phyloP scores from a whole-genome alignment of 2,329 filamentous ascomycete species.

The Pseudovirgaria hyperparasitica region DNA sequence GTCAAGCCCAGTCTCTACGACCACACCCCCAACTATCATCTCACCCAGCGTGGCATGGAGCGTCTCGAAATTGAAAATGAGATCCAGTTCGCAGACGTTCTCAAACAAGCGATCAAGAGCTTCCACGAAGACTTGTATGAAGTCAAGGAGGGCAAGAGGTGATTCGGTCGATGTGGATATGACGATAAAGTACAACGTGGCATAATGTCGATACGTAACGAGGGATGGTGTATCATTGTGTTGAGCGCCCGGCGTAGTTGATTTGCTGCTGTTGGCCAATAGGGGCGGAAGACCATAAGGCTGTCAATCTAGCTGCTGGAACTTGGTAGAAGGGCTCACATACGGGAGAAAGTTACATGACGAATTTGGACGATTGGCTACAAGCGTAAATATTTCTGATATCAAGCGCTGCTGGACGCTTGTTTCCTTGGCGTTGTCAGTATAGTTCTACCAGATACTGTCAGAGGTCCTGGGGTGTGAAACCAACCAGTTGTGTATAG shows the following conservation, averaged over 20 bases:
- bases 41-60: slow-evolving; percentile 81
- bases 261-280: slow-evolving; percentile 37
- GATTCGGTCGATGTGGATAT: slow-evolving; percentile 95
- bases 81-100: slow-evolving; percentile 94
- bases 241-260: slow-evolving; percentile 37
- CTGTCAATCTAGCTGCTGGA: slow-evolving; percentile 32
- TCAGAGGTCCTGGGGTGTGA: neutral
- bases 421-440: slow-evolving; percentile 78
- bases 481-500: slow-evolving; percentile 80
- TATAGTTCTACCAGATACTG: too few species aligned
- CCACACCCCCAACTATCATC: slow-evolving; percentile 92
- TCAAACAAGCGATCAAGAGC: slow-evolving; percentile 90
- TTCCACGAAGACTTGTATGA: slow-evolving; percentile 98
- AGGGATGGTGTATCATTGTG: slow-evolving; percentile 86
- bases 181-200: slow-evolving; percentile 95
- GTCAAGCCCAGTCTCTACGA: slow-evolving; percentile 83
- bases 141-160: slow-evolving; percentile 83
- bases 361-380: slow-evolving; percentile 78
- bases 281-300: slow-evolving; percentile 51
- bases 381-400: slow-evolving; percentile 91
- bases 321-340: slow-evolving; percentile 15
- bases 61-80: slow-evolving; percentile 99
- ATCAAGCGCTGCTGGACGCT: slow-evolving; percentile 94
- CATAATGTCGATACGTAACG: slow-evolving; percentile 96
- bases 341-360: slow-evolving; percentile 92